Percentiles rank a stretch among this genome's conserved stretches.
These are phyloP conservation scores for Pseudocercospora fuligena DNA, from an alignment of 2,329 filamentous ascomycete species.

Conservation along the genomic window DNA sequence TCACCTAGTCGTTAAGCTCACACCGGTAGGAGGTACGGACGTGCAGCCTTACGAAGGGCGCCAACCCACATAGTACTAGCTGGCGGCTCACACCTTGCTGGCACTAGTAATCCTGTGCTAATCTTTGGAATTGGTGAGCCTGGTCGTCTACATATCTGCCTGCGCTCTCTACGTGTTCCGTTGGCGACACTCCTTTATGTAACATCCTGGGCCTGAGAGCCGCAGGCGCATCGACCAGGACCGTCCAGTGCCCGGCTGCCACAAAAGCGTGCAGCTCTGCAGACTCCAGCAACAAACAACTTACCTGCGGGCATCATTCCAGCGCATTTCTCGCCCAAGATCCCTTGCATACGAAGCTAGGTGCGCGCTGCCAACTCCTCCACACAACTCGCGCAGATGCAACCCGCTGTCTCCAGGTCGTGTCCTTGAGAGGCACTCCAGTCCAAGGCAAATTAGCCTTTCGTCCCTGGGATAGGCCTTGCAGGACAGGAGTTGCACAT, in stretches of 20 bases:
- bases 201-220: not conserved
- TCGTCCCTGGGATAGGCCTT: conserved; percentile 28
- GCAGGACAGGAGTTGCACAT: conserved; percentile 33
- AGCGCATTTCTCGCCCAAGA: conserved; percentile 23
- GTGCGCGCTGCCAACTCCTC: conserved; percentile 13
- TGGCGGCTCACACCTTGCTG: not conserved
- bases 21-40: conserved; percentile 4
- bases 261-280: not conserved
- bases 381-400: conserved; percentile 21
- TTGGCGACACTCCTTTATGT: conserved; percentile 10
- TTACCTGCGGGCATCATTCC: conserved; percentile 14
- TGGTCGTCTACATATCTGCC: conserved; percentile 2
- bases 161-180: conserved; percentile 4
- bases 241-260: not conserved
- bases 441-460: conserved; percentile 16
- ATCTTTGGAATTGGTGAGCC: not conserved
- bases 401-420: conserved; percentile 16
- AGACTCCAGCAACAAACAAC: conserved; percentile 16
- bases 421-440: conserved; percentile 13
- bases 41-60: conserved; percentile 8
- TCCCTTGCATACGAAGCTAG: conserved; percentile 28
- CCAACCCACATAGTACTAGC: not conserved
- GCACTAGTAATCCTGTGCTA: not conserved
- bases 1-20: not conserved
- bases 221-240: not conserved